Percentiles rank a stretch among this genome's conserved stretches.
These are phyloP conservation scores for Ophiobolus disseminans DNA, from an alignment of 2,329 filamentous ascomycete species.

Conservation along the genomic window DNA sequence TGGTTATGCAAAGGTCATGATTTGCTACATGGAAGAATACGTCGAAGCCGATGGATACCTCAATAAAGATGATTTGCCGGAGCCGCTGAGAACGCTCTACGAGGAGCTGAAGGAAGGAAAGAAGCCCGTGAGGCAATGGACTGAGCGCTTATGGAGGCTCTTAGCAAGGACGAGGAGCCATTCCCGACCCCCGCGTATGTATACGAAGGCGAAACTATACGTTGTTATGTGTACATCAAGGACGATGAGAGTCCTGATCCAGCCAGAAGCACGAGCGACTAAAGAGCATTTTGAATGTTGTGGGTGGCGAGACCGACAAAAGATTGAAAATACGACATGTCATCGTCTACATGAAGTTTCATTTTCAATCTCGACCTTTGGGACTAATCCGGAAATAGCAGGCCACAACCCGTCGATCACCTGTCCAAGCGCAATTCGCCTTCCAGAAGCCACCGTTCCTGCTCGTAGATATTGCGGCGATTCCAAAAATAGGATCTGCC, in stretches of 20 bases:
- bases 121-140: no score
- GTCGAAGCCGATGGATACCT: no score
- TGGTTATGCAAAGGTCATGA: no score
- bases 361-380: neutral
- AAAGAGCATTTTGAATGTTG: neutral
- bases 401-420: constrained; percentile 6
- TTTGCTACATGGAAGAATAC: no score
- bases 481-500: constrained; percentile 12
- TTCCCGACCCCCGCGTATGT: no score
- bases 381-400: neutral
- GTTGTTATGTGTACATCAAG: neutral
- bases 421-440: constrained; percentile 7
- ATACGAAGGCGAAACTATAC: no score
- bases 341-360: constrained; percentile 7
- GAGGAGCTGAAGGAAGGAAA: no score
- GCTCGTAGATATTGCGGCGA: constrained; percentile 18
- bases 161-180: no score
- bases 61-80: no score
- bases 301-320: constrained; percentile 1
- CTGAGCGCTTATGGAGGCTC: no score
- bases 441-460: constrained; percentile 14
- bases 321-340: constrained; percentile 8
- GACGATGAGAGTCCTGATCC: neutral
- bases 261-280: neutral
- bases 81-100: no score